Base-by-base conservation (phyloP, 805 yeast genomes). In the Starmerella gropengiesseri region DNA sequence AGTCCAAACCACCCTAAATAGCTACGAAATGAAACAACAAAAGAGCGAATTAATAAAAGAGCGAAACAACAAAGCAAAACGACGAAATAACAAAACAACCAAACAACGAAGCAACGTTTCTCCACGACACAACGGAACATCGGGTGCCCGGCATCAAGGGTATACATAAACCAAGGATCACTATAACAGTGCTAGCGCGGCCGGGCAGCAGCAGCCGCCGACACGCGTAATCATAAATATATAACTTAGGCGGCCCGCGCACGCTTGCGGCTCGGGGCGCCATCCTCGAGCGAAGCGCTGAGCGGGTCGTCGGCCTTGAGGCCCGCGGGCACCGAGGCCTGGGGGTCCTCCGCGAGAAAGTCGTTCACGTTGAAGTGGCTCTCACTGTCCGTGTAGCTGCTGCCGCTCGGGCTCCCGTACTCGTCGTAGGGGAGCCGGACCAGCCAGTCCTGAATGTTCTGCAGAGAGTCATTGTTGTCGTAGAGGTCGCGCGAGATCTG, bases 311-410 rank as follows among this genome's bases (percentile, higher is more conserved):
- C 39, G 6, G 37, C 29, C 13, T 34, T 29, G 11, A 34, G 30
- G 16, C 29, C 5, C 28, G 37, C 20, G 21, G 37, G 5, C 37
- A 23, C 2, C 14, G 37, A 16, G 19, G 37, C 7, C 29, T 34
- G 37, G 7, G 37, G 31, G 11, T 45, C 49, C 13, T 37, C 28
- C 20, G 44, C 42, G 29, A 54, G 40, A 30, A 53, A 54, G 36
- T 54, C 57, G 39, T 54, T 49, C 29, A 53, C 54, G 27, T 54
- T 48, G 45, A 51, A 54, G 17, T 43, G 43, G 22, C 37, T 34
- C 21, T 50, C 48, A 20, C 43, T 40, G 23, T 25, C 25, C 12
- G 36, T 18, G 22, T n/a, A 14, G 31, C 31, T 25, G 29, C 40
- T 34, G 31, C 19, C 26, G 25, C 21, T 28, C 8, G 32, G 31